Evolutionary conservation across 768 basidiomycete species (phyloP).

Genomic region (Rhodotorula paludigena): DNA sequence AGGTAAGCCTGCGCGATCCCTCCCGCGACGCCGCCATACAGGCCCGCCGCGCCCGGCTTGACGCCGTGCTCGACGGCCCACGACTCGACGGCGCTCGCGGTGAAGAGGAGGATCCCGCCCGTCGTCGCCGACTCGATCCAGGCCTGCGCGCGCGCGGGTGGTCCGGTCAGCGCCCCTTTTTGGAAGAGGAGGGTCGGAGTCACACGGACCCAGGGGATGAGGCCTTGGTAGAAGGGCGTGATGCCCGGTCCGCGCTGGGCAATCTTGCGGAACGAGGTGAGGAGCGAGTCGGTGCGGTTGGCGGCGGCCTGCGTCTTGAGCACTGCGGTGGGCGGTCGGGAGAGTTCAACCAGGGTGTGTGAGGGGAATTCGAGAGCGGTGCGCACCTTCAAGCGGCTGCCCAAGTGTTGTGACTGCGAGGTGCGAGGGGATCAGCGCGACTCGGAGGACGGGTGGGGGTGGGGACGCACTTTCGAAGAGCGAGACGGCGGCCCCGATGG

Average conservation of each 20-base stretch:
- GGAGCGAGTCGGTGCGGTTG: conserved; percentile 83
- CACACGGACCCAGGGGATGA: conserved; percentile 74
- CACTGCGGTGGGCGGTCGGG: conserved; percentile 50
- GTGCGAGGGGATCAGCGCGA: too few relatives aligned
- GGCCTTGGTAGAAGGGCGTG: conserved; percentile 87
- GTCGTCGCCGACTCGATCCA: conserved; percentile 99
- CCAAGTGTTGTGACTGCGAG: conserved; percentile 26
- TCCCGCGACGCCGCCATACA: conserved; percentile 93
- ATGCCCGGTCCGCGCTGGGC: conserved; percentile 87
- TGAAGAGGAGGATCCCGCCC: conserved; percentile 89
- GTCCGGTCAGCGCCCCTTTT: background rate
- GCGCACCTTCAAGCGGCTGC: conserved; percentile 26
- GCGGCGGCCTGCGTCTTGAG: conserved; percentile 99
- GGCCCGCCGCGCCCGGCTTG: conserved; percentile 72
- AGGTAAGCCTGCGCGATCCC: conserved; percentile 96
- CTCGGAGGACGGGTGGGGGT: too few relatives aligned
- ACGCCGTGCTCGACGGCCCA: conserved; percentile 63
- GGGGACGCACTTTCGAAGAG: conserved; percentile 17
- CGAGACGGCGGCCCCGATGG: conserved; percentile 18
- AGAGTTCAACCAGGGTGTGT: background rate
- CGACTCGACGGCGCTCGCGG: conserved; percentile 79
- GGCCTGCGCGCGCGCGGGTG: conserved; percentile 49
- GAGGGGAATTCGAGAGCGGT: too few relatives aligned
- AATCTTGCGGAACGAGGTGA: conserved; percentile 72
- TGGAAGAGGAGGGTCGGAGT: background rate